A percentile compares a stretch with the other conserved stretches of the same genome.
Evolutionary conservation across 2,329 filamentous ascomycete species (phyloP).

Genomic region (Paradendryphiella salina): DNA sequence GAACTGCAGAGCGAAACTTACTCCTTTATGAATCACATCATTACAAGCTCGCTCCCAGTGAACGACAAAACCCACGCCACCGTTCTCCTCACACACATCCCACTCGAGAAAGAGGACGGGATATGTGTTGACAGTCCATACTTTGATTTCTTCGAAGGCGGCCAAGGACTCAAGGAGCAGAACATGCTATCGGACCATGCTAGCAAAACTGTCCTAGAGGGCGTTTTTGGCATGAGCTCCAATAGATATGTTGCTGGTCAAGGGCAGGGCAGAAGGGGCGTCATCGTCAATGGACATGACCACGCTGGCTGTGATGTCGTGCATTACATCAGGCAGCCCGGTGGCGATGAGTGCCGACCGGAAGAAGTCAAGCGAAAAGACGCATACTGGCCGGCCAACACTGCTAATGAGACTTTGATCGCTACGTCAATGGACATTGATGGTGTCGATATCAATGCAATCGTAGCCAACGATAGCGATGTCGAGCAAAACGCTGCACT

Average conservation of each 20-base stretch:
- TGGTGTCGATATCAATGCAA: constrained; percentile 1
- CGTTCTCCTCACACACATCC: constrained; percentile 87
- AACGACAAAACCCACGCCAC: constrained; percentile 70
- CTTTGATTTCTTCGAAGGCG: constrained; percentile 73
- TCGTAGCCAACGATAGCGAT: constrained; percentile 8
- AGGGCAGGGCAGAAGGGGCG: constrained; percentile 70
- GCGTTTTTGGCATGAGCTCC: constrained; percentile 76
- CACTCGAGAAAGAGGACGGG: constrained; percentile 79
- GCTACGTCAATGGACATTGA: constrained; percentile 1
- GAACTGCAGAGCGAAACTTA: constrained; percentile 77
- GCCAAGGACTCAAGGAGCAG: constrained; percentile 79
- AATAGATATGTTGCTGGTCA: constrained; percentile 60
- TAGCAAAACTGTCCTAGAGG: constrained; percentile 73
- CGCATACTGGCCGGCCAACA: constrained; percentile 20
- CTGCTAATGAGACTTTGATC: constrained; percentile 6
- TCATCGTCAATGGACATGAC: constrained; percentile 92
- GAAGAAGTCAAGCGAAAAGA: constrained; percentile 16
- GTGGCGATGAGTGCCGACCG: constrained; percentile 13
- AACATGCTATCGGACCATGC: constrained; percentile 79
- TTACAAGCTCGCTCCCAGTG: constrained; percentile 64
- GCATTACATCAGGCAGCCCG: constrained; percentile 61
- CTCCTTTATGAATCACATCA: constrained; percentile 71
- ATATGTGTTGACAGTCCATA: constrained; percentile 82
- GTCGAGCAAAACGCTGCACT: neutral
- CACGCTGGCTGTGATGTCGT: constrained; percentile 91